These are phyloP conservation scores for Choanephora cucurbitarum DNA, from an alignment of 371 early-diverging fungal species.

Conservation along the genomic window DNA sequence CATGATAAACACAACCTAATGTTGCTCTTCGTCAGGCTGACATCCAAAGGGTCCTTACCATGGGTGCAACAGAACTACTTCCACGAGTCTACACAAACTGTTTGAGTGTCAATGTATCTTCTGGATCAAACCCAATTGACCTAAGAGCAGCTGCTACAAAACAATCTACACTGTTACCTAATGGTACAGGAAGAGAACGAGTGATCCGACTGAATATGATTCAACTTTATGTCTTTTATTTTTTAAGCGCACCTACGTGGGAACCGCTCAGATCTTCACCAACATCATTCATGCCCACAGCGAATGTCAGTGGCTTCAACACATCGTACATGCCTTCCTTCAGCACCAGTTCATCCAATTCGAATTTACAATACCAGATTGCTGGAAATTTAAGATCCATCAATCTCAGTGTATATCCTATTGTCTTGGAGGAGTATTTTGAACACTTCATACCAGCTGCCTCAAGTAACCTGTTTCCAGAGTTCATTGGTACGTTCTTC, in stretches of 20 bases:
- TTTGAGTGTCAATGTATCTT: slow-evolving; percentile 5
- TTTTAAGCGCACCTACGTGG: slow-evolving; percentile 34
- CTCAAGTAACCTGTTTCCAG: slow-evolving; percentile 1
- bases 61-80: slow-evolving; percentile 35
- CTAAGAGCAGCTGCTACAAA: slow-evolving; percentile 33
- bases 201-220: slow-evolving; percentile 34
- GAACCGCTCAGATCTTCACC: slow-evolving; percentile 7
- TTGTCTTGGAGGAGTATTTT: slow-evolving; percentile 28
- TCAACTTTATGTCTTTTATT: slow-evolving; percentile 42
- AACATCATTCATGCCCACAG: background rate
- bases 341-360: background rate
- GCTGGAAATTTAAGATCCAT: slow-evolving; percentile 16
- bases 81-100: slow-evolving; percentile 36
- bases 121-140: slow-evolving; percentile 14
- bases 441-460: slow-evolving; percentile 17
- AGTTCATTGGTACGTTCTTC: slow-evolving; percentile 24
- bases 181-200: slow-evolving; percentile 22
- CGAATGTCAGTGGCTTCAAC: background rate
- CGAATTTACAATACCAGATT: background rate
- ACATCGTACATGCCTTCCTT: too few species aligned
- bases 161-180: slow-evolving; percentile 33
- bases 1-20: background rate
- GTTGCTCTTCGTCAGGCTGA: slow-evolving; percentile 27
- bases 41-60: slow-evolving; percentile 25
- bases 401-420: slow-evolving; percentile 20